phyloP scores from a whole-genome alignment of 202 grass and related monocot species.

The Carex sylvatica region DNA sequence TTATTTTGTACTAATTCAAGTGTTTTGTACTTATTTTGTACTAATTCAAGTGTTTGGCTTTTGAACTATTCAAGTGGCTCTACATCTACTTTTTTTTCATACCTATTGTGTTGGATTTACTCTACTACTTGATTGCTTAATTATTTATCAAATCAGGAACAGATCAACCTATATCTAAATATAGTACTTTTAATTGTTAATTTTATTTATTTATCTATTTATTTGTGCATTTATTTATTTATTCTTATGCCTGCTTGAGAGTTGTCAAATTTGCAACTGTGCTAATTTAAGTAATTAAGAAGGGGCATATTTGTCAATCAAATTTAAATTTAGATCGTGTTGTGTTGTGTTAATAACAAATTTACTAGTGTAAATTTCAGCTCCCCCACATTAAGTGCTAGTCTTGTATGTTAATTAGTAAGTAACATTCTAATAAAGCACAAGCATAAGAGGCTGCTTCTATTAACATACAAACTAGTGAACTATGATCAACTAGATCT shows the following conservation, averaged over 20 bases:
- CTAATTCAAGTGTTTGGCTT: too few relatives aligned
- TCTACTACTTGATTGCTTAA: neutral
- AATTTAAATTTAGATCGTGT: too few relatives aligned
- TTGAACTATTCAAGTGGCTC: too few relatives aligned
- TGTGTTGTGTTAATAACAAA: too few relatives aligned
- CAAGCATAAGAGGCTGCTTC: neutral
- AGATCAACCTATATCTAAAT: neutral
- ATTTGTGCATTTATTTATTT: neutral
- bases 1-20: too few relatives aligned
- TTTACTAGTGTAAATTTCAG: too few relatives aligned
- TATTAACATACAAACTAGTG: neutral
- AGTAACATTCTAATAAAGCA: slow-evolving; percentile 2
- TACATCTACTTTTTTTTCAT: neutral
- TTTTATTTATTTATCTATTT: neutral
- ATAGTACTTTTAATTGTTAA: neutral
- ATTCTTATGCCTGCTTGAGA: neutral
- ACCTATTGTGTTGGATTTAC: neutral
- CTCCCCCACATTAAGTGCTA: neutral
- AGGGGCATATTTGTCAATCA: too few relatives aligned
- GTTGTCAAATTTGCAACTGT: neutral
- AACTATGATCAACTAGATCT: neutral
- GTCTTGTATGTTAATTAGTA: neutral
- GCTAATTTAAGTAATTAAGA: too few relatives aligned
- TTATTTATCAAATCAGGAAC: neutral
- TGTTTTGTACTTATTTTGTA: neutral